Evolutionary conservation across 768 basidiomycete genomes (phyloP), one percentile per base, ranked within the genome.

Genomic region (Vishniacozyma victoriae): DNA sequence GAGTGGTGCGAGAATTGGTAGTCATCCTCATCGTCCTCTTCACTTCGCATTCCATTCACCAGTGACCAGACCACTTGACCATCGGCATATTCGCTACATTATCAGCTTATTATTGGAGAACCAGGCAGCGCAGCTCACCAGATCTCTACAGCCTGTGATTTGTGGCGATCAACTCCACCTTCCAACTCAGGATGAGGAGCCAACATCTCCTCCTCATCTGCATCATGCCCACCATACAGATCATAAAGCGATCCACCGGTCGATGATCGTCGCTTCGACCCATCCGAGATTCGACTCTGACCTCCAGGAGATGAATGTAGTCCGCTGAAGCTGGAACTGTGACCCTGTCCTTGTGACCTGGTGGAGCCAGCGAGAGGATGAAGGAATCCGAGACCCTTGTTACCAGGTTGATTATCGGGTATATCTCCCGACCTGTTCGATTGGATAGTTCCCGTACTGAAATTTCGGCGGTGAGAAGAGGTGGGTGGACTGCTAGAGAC

Each of bases 11-110:
- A 4, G 55, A 59, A 7, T 51, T 46, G 5, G 53, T n/a, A n/a
- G n/a, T n/a, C n/a, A n/a, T n/a, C n/a, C n/a, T n/a, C n/a, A n/a
- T n/a, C n/a, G 3, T 5, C 35, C 3, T 29, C 44, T 16, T 46
- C 41, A 12, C 35, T 44, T 19, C 60, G 54, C 5, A 64, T 48
- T 1, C 52, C 66, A 36, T 68, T 60, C 22, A 64, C 59, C 9
- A 68, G 43, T 6, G 57, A 57, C 66, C 66, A 68, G 3, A 62
- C 63, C 13, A 68, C 43, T 41, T 59, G 45, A 7, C 66, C 66
- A 39, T 68, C 62, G 41, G 56, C 62, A 41, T 62, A 62, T 44
- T 68, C 66, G 31, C 66, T 68, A 25, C 11, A 36, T 39, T 15
- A 44, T 57, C 50, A 61, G 55, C 52, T 23, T 4, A 6, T 24